A percentile compares a stretch with the other conserved stretches of the same genome.
phyloP scores from a whole-genome alignment of 1,139 yeast genomes.

The Yamadazyma blattariae region DNA sequence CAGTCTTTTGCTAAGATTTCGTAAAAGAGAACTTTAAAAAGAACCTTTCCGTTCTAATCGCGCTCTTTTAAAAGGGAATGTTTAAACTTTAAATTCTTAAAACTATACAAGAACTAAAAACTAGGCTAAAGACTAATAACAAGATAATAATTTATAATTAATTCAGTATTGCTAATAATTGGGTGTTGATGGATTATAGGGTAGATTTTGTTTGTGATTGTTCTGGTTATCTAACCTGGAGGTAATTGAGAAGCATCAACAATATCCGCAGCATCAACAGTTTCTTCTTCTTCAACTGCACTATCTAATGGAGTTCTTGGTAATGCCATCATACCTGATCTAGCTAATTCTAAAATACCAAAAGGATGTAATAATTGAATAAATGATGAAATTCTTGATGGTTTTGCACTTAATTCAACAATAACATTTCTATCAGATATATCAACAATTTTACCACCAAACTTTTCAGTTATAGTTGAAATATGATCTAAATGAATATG shows the following conservation, averaged over 20 bases:
- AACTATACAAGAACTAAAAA: background rate
- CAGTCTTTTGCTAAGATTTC: too few relatives aligned
- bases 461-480: slow-evolving; percentile 74
- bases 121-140: too few relatives aligned
- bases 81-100: too few relatives aligned
- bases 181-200: too few relatives aligned
- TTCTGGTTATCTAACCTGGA: slow-evolving; percentile 96
- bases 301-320: slow-evolving; percentile 88
- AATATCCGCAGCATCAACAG: slow-evolving; percentile 62
- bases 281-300: slow-evolving; percentile 42
- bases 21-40: too few relatives aligned
- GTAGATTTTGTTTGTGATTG: too few relatives aligned
- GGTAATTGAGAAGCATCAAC: slow-evolving; percentile 85
- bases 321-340: slow-evolving; percentile 98
- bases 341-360: slow-evolving; percentile 92
- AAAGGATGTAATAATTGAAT: slow-evolving; percentile 90
- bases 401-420: slow-evolving; percentile 92
- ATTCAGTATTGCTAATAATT: too few relatives aligned
- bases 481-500: slow-evolving; percentile 86
- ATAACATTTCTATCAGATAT: slow-evolving; percentile 91
- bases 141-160: too few relatives aligned
- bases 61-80: too few relatives aligned
- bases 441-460: slow-evolving; percentile 91
- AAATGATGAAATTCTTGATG: slow-evolving; percentile 82
- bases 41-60: too few relatives aligned